phyloP scores from a whole-genome alignment of 2,329 filamentous ascomycete species.

The Tolypocladium endophyticum region DNA sequence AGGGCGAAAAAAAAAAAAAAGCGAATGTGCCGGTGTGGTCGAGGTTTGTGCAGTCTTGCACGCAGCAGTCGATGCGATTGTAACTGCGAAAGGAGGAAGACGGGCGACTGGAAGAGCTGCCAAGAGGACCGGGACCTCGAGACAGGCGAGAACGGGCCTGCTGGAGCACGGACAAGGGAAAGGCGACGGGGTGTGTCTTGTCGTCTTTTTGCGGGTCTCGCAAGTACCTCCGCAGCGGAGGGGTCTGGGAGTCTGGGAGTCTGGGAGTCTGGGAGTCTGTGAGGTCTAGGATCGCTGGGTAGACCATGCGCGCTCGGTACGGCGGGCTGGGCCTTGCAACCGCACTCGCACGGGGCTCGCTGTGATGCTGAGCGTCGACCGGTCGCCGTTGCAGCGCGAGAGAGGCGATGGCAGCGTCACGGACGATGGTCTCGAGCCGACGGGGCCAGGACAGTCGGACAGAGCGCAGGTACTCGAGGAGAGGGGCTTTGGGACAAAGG shows the following conservation, averaged over 20 bases:
- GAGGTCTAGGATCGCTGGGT: not conserved
- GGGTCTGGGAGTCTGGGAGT: not conserved
- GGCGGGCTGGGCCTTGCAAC: not conserved
- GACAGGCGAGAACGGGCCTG: not conserved
- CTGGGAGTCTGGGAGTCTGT: too few species aligned
- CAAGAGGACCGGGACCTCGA: not conserved
- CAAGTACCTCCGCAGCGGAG: not conserved
- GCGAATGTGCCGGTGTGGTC: not conserved
- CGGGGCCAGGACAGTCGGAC: not conserved
- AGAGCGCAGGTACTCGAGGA: not conserved
- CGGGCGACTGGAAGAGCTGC: not conserved
- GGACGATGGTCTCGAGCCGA: not conserved
- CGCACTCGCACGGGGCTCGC: not conserved
- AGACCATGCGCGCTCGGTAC: not conserved
- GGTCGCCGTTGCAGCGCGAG: not conserved
- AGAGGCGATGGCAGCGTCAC: not conserved
- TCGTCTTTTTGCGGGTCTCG: not conserved
- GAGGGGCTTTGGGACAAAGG: not conserved
- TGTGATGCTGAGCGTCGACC: not conserved
- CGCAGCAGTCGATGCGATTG: not conserved
- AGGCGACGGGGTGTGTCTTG: conserved; percentile 1
- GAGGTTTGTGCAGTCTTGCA: not conserved
- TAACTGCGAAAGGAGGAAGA: not conserved
- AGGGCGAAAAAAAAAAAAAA: too few species aligned
- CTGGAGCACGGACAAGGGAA: conserved; percentile 4